These are phyloP conservation scores for Malassezia globosa DNA, from an alignment of 1,284 basidiomycete genomes.

Conservation along the genomic window DNA sequence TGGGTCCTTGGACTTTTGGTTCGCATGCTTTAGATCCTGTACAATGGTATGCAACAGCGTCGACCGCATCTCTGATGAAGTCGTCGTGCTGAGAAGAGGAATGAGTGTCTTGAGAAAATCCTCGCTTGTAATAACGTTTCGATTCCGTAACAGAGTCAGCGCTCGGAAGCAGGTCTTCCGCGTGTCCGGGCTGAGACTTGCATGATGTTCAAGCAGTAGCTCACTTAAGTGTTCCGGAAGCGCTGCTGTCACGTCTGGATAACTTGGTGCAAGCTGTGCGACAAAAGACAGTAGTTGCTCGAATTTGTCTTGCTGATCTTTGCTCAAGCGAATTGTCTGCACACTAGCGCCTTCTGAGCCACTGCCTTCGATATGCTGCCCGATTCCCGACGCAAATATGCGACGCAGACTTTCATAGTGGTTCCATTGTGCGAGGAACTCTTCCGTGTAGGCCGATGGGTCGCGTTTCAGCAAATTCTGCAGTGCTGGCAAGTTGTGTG, in stretches of 20 bases:
- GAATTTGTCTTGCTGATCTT: slow-evolving; percentile 36
- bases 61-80: slow-evolving; percentile 68
- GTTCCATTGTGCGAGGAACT: slow-evolving; percentile 97
- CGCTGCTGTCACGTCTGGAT: slow-evolving; percentile 31
- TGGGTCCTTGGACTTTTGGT: slow-evolving; percentile 78
- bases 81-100: slow-evolving; percentile 72
- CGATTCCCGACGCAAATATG: slow-evolving; percentile 55
- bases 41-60: slow-evolving; percentile 90
- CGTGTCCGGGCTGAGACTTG: slow-evolving; percentile 36
- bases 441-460: slow-evolving; percentile 78
- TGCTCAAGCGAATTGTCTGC: slow-evolving; percentile 14
- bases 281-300: slow-evolving; percentile 36
- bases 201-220: slow-evolving; percentile 40
- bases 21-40: slow-evolving; percentile 86
- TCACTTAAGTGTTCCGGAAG: slow-evolving; percentile 33
- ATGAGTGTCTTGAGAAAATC: slow-evolving; percentile 89
- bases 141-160: slow-evolving; percentile 71
- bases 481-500: slow-evolving; percentile 56
- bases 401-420: slow-evolving; percentile 80
- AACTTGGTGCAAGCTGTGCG: slow-evolving; percentile 56
- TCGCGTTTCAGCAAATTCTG: slow-evolving; percentile 93
- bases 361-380: slow-evolving; percentile 15
- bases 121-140: slow-evolving; percentile 79
- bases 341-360: not conserved
- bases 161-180: slow-evolving; percentile 27